Evolutionary conservation across 179 eudicot genomes (phyloP).

Genomic region (Gypsophila paniculata): DNA sequence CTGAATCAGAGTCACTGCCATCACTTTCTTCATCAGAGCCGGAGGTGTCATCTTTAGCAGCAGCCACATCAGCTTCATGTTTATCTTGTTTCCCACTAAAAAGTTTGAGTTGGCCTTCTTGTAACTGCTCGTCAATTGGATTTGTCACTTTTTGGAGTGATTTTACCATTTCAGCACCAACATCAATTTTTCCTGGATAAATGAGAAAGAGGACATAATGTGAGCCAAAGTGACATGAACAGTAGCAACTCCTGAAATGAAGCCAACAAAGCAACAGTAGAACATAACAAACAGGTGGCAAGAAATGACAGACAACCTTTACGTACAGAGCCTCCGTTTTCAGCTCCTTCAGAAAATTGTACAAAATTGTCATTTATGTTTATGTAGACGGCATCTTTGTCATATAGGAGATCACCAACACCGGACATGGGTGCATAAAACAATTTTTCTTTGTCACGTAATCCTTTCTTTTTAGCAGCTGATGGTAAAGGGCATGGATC

Average conservation of each 20-base stretch:
- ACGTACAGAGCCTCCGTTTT: slow-evolving; percentile 32
- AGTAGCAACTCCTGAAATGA: background rate
- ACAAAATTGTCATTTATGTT: slow-evolving; percentile 85
- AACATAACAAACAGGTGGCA: background rate
- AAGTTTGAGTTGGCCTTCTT: slow-evolving; percentile 57
- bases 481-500: slow-evolving; percentile 99
- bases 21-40: slow-evolving; percentile 50
- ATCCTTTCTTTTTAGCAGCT: slow-evolving; percentile 94
- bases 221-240: slow-evolving; percentile 5
- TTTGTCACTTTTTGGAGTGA: slow-evolving; percentile 71
- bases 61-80: slow-evolving; percentile 26
- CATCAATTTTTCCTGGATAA: slow-evolving; percentile 58
- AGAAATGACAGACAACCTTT: slow-evolving; percentile 40
- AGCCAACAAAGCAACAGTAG: background rate
- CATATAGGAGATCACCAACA: slow-evolving; percentile 85
- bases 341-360: slow-evolving; percentile 75
- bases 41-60: slow-evolving; percentile 27
- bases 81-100: slow-evolving; percentile 47
- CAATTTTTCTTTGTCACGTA: slow-evolving; percentile 90
- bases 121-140: slow-evolving; percentile 72
- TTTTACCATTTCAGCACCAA: slow-evolving; percentile 72
- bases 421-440: slow-evolving; percentile 99
- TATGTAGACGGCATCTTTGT: slow-evolving; percentile 91
- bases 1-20: slow-evolving; percentile 29
- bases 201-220: slow-evolving; percentile 6